Percentiles rank a stretch among this genome's conserved stretches.
Conservation (phyloP, 768 basidiomycete genomes). For the Mycena maculata region DNA sequence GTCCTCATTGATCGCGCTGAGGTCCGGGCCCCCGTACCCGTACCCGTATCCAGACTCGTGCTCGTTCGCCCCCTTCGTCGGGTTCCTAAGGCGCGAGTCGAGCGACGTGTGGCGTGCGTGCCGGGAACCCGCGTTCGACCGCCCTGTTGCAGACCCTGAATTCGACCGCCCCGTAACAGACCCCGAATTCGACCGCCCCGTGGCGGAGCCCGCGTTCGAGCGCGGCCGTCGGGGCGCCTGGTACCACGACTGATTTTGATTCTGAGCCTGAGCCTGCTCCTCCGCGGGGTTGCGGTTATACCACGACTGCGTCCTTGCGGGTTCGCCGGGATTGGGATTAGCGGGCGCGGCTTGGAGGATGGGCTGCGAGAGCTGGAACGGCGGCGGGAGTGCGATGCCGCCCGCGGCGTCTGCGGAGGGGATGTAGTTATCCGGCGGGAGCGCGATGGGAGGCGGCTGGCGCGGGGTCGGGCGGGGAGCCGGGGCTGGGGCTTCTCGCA, state of each 20-base stretch:
- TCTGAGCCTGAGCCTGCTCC: not conserved
- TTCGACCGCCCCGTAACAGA: slow-evolving; percentile 21
- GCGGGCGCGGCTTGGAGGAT: not conserved
- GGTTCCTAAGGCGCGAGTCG: slow-evolving; percentile 21
- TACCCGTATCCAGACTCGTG: no score
- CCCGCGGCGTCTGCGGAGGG: slow-evolving; percentile 25
- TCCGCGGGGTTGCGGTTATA: not conserved
- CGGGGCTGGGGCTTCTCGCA: not conserved
- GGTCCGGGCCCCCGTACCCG: no score
- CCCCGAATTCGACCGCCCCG: slow-evolving; percentile 25
- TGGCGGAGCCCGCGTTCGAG: slow-evolving; percentile 30
- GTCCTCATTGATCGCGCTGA: slow-evolving; percentile 31
- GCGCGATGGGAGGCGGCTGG: not conserved
- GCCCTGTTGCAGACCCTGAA: slow-evolving; percentile 20
- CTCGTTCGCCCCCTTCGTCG: slow-evolving; percentile 8
- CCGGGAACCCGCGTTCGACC: slow-evolving; percentile 13
- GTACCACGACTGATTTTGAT: slow-evolving; percentile 24
- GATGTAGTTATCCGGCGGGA: slow-evolving; percentile 36
- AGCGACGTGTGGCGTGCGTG: slow-evolving; percentile 28
- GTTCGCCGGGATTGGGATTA: no score
- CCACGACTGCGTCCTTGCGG: slow-evolving; percentile 13
- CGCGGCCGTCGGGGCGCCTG: slow-evolving; percentile 29
- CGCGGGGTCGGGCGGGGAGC: not conserved
- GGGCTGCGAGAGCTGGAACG: slow-evolving; percentile 30
- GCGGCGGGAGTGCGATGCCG: slow-evolving; percentile 33